Evolutionary conservation across 2,329 filamentous ascomycete species (phyloP), one percentile per base, ranked within the genome.

Genomic region (Colletotrichum sp.): DNA sequence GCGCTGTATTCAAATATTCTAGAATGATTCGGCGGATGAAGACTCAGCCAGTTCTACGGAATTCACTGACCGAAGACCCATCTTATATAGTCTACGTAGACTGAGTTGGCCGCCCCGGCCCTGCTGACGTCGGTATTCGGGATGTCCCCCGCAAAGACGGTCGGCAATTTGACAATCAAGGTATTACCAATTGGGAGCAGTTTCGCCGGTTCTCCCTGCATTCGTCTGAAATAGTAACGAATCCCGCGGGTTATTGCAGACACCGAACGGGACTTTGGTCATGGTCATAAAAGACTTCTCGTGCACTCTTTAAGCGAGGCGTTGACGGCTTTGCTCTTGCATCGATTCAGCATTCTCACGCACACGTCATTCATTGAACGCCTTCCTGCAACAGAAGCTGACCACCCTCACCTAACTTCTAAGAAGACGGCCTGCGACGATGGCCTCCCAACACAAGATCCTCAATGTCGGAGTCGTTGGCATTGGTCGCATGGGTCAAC

Each of bases 401-500:
- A 52, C 43, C 43, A 52, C 43, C 43, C 43, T 52, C 43, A 13
- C n/a, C 43, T 13, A 21, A 52, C n/a, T 13, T 13, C n/a, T 0
- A 52, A 52, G 1, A 21, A 2, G n/a, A 48, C 16, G 18, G 1
- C n/a, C 43, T 52, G 0, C 18, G 43, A 52, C 43, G 43, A 72
- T 61, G 64, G 6, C 34, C 9, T 68, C 70, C 18, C 77, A 80
- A 48, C 70, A 73, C 55, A 83, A 82, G 77, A 52, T 30, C 18
- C 81, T 88, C 69, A 83, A 86, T 71, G 81, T 90, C 76, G 88
- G 83, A 61, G 86, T 87, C 48, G 87, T 86, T 34, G 88, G 89
- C 61, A 87, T 90, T 52, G 88, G 88, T 30, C 87, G 88, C 76
- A 90, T 90, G 87, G 88, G 88, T 52, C 85, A 87, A 72, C 84